phyloP scores from a whole-genome alignment of 1,139 yeast genomes.

The Wickerhamiella infanticola region DNA sequence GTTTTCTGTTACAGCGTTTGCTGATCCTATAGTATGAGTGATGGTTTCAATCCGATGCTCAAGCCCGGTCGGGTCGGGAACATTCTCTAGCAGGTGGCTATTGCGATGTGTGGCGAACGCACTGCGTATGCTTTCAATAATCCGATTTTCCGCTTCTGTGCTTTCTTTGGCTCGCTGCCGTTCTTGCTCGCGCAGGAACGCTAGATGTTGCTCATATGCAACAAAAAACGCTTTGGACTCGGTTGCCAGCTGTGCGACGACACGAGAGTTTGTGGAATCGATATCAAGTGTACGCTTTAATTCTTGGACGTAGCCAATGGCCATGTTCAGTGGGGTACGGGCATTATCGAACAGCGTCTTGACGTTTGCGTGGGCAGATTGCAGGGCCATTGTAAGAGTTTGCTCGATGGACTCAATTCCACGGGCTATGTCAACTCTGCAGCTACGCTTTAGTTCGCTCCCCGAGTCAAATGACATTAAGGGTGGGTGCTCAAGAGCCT shows the following conservation, averaged over 20 bases:
- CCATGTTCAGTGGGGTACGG: not conserved
- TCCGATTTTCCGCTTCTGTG: not conserved
- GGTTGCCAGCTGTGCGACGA: not conserved
- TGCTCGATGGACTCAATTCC: not conserved
- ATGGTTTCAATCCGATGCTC: not conserved
- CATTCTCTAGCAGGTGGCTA: not conserved
- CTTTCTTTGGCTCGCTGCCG: not conserved
- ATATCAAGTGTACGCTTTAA: not conserved
- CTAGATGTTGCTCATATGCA: not conserved
- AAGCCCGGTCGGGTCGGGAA: not conserved
- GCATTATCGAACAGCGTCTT: not conserved
- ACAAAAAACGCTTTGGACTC: not conserved
- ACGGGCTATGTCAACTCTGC: not conserved
- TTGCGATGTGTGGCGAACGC: not conserved
- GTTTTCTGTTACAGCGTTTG: not conserved
- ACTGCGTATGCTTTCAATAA: not conserved
- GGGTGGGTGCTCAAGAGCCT: not conserved
- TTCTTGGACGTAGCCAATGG: not conserved
- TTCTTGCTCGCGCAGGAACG: not conserved
- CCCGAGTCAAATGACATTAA: not conserved
- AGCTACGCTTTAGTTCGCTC: not conserved
- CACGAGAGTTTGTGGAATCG: not conserved
- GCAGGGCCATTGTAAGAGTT: not conserved
- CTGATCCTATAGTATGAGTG: not conserved
- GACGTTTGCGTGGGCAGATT: not conserved